phyloP scores from a whole-genome alignment of 2,329 filamentous ascomycete genomes.

The Passalora sequoiae region DNA sequence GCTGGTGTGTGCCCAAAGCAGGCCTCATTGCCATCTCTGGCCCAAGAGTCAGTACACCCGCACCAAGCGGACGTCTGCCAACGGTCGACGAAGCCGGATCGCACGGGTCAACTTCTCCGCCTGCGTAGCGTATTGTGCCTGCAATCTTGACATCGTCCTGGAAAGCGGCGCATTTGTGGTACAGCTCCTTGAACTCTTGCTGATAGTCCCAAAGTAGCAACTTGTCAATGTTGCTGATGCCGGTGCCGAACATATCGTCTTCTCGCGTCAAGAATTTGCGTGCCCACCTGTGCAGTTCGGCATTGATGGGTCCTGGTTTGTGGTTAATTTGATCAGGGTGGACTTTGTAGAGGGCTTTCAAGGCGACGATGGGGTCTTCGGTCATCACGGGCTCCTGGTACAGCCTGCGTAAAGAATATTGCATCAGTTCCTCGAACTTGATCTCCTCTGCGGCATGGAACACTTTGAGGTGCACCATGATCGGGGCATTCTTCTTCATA shows the following conservation, averaged over 20 bases:
- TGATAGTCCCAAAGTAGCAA: background rate
- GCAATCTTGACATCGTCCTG: conserved; percentile 5
- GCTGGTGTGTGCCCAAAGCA: too few relatives aligned
- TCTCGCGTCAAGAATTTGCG: conserved; percentile 21
- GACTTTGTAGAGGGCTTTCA: conserved; percentile 34
- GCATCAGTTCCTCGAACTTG: conserved; percentile 36
- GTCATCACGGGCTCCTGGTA: conserved; percentile 29
- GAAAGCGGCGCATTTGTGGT: background rate
- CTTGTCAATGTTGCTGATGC: background rate
- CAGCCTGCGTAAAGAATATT: conserved; percentile 33
- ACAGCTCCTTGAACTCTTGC: background rate
- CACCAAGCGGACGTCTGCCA: too few relatives aligned
- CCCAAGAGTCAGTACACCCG: too few relatives aligned
- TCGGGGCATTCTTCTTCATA: conserved; percentile 1
- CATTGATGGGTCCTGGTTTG: conserved; percentile 14
- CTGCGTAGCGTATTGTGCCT: background rate
- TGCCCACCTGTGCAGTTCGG: conserved; percentile 25
- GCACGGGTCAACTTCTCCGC: conserved; percentile 1
- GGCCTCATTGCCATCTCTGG: too few relatives aligned
- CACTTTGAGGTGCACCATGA: conserved; percentile 26
- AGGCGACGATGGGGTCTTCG: conserved; percentile 35
- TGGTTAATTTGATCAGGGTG: conserved; percentile 6
- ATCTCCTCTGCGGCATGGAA: conserved; percentile 34
- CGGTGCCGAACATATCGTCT: conserved; percentile 3
- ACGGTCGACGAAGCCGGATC: background rate